Evolutionary conservation across 2,329 filamentous ascomycete species (phyloP).

Genomic region (Orbilia javanica): DNA sequence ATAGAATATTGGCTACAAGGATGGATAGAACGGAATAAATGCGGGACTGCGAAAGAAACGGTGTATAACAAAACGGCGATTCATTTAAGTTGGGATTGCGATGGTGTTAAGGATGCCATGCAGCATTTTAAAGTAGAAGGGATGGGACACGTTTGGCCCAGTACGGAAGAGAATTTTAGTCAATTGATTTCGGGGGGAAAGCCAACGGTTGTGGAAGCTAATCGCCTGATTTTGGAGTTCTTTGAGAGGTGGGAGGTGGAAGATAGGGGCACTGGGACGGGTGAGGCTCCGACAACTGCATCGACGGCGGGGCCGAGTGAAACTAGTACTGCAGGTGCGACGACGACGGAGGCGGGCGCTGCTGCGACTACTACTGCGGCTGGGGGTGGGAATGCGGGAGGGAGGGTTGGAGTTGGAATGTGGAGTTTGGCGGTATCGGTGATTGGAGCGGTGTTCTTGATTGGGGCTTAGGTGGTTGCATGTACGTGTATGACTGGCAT

Average conservation of each 20-base stretch:
- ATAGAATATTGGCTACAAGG: slow-evolving; percentile 63
- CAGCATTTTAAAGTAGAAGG: slow-evolving; percentile 68
- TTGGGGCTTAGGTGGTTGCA: background rate
- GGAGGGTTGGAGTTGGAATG: slow-evolving; percentile 28
- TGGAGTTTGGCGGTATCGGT: slow-evolving; percentile 22
- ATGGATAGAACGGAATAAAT: slow-evolving; percentile 67
- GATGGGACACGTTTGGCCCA: slow-evolving; percentile 69
- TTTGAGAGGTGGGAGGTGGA: slow-evolving; percentile 64
- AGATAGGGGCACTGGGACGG: slow-evolving; percentile 22
- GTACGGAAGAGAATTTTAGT: slow-evolving; percentile 67
- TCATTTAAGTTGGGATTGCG: slow-evolving; percentile 67
- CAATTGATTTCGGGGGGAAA: slow-evolving; percentile 66
- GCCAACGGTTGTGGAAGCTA: slow-evolving; percentile 67
- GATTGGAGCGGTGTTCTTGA: background rate
- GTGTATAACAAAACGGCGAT: slow-evolving; percentile 66
- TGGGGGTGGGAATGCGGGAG: slow-evolving; percentile 39
- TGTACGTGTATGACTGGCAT: background rate
- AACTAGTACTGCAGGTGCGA: background rate
- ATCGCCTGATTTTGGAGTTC: slow-evolving; percentile 67
- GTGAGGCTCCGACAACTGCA: background rate
- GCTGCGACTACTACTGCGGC: slow-evolving; percentile 12
- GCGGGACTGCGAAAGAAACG: slow-evolving; percentile 64
- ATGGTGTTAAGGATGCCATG: slow-evolving; percentile 63
- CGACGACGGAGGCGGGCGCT: background rate
- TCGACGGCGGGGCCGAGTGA: background rate